Conservation (phyloP, 495 filamentous ascomycete species). For the Cenococcum geophilum region DNA sequence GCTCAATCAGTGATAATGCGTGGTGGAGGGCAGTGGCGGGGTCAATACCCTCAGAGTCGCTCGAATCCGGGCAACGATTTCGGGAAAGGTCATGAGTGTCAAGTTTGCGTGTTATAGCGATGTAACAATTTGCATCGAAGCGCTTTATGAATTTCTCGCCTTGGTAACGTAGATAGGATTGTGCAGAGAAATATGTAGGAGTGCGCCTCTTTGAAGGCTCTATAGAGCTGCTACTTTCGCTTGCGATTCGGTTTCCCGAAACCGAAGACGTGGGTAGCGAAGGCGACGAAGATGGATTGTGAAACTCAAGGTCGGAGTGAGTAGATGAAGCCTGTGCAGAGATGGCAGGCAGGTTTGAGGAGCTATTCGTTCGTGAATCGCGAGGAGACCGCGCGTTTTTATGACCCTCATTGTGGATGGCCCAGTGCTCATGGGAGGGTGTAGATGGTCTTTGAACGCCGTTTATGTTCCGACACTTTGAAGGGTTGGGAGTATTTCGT, state of each 20-base stretch:
- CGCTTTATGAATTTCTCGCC: constrained; percentile 93
- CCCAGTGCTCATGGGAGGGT: constrained; percentile 77
- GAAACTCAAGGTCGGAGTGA: constrained; percentile 22
- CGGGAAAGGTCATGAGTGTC: constrained; percentile 94
- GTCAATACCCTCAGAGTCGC: constrained; percentile 13
- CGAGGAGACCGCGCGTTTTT: constrained; percentile 47
- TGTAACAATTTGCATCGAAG: constrained; percentile 98
- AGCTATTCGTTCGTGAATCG: constrained; percentile 38
- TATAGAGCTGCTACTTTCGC: constrained; percentile 19
- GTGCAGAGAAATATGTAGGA: constrained; percentile 90
- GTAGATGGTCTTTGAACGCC: constrained; percentile 56
- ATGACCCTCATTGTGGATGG: constrained; percentile 94
- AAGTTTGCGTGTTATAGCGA: constrained; percentile 97
- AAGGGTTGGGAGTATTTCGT: constrained; percentile 81
- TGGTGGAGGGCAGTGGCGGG: constrained; percentile 49
- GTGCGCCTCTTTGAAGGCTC: constrained; percentile 44
- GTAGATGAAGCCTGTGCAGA: neutral
- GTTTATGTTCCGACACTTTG: constrained; percentile 70
- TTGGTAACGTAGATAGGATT: constrained; percentile 97
- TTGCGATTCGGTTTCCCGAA: constrained; percentile 1
- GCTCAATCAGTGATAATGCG: constrained; percentile 74
- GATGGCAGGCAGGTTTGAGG: constrained; percentile 10
- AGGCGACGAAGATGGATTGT: constrained; percentile 16
- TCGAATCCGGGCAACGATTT: constrained; percentile 45
- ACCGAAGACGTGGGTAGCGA: constrained; percentile 5